Conservation (phyloP, 495 filamentous ascomycete genomes). For the Xanthoparmelia taractica region DNA sequence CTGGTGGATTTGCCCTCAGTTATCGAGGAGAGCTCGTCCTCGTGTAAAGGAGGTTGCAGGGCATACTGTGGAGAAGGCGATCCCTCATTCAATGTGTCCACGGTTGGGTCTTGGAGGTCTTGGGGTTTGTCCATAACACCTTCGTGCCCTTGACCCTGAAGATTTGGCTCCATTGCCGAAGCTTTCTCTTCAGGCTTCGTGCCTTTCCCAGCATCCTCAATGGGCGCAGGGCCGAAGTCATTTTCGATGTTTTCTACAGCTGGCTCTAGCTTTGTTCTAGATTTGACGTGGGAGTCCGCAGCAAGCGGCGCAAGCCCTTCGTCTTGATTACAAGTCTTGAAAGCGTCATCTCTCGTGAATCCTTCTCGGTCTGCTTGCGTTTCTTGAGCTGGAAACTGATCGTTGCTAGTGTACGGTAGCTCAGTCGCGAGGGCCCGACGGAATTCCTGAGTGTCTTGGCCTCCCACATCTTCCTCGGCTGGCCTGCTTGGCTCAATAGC, state of each 20-base stretch:
- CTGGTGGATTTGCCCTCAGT: background rate
- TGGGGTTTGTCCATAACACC: background rate
- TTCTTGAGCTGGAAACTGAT: background rate
- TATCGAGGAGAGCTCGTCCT: background rate
- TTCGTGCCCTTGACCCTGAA: background rate
- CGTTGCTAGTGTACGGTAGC: background rate
- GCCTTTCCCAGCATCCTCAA: slow-evolving; percentile 45
- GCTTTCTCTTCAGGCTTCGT: slow-evolving; percentile 31
- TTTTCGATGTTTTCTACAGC: background rate
- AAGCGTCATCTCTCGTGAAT: background rate
- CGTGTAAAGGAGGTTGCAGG: background rate
- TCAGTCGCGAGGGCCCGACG: background rate
- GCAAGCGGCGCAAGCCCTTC: background rate
- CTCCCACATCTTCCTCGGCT: slow-evolving; percentile 18
- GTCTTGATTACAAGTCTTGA: background rate
- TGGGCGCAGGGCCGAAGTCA: background rate
- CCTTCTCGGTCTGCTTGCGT: background rate
- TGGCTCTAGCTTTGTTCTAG: background rate
- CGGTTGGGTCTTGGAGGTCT: background rate
- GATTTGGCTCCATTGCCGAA: background rate
- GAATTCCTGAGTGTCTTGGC: background rate
- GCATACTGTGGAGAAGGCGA: slow-evolving; percentile 10
- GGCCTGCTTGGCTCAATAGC: slow-evolving; percentile 14
- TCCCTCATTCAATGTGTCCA: slow-evolving; percentile 2
- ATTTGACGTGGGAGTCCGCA: background rate